Percentiles rank a stretch among this genome's conserved stretches.
phyloP scores from a whole-genome alignment of 75 land plant species.

The Azolla pinnata region DNA sequence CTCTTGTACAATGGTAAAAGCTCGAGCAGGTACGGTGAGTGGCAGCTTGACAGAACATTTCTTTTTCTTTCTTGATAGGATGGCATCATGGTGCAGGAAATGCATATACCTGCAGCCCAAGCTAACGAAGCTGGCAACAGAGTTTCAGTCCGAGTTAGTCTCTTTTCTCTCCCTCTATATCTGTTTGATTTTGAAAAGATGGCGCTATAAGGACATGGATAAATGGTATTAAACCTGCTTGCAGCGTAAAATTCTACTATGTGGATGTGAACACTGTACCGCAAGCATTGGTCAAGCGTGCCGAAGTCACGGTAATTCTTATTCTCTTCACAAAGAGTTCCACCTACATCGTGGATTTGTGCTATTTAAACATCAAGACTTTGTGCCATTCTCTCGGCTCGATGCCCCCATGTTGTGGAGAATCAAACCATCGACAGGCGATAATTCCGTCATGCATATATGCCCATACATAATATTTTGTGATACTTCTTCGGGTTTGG shows the following conservation, averaged over 20 bases:
- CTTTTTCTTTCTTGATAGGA: conserved; percentile 28
- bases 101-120: conserved; percentile 78
- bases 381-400: too few relatives aligned
- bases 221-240: neutral
- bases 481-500: too few relatives aligned
- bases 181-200: neutral
- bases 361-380: too few relatives aligned
- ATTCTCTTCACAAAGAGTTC: too few relatives aligned
- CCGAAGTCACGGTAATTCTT: conserved; percentile 55
- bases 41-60: neutral
- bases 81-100: conserved; percentile 83
- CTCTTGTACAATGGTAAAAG: too few relatives aligned
- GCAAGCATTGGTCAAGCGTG: conserved; percentile 59
- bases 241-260: conserved; percentile 52
- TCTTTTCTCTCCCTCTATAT: neutral
- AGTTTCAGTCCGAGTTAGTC: conserved; percentile 53
- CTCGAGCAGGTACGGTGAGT: too few relatives aligned
- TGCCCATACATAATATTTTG: too few relatives aligned
- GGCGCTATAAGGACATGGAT: neutral
- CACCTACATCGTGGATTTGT: too few relatives aligned
- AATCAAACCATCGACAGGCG: too few relatives aligned
- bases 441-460: too few relatives aligned
- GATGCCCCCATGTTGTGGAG: too few relatives aligned
- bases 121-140: conserved; percentile 73
- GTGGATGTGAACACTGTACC: conserved; percentile 81